phyloP scores from a whole-genome alignment of 2,329 filamentous ascomycete genomes.

The Coccinonectria pachysandricola region DNA sequence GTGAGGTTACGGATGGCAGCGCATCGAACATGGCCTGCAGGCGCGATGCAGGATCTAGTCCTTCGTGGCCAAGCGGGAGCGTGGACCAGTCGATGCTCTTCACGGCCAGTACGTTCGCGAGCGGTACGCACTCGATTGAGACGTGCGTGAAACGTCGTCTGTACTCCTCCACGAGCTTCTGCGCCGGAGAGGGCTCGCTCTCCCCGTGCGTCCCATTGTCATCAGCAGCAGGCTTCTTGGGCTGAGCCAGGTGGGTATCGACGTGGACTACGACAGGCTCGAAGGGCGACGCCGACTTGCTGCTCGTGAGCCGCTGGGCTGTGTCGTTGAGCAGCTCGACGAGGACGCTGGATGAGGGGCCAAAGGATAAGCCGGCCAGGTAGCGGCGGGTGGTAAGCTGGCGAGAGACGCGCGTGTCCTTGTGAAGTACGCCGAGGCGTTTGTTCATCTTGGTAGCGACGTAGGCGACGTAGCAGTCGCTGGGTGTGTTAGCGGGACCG shows the following conservation, averaged over 20 bases:
- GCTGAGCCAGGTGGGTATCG: constrained; percentile 29
- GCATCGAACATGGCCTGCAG: constrained; percentile 47
- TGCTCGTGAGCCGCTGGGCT: constrained; percentile 52
- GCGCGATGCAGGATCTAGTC: constrained; percentile 24
- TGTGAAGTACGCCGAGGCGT: constrained; percentile 46
- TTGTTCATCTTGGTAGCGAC: constrained; percentile 70
- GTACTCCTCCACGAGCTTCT: constrained; percentile 40
- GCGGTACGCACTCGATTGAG: constrained; percentile 48
- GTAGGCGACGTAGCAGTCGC: constrained; percentile 67
- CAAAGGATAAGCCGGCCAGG: constrained; percentile 73
- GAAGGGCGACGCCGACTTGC: constrained; percentile 56
- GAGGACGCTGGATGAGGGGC: constrained; percentile 68
- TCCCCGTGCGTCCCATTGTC: too few relatives aligned
- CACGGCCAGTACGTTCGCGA: constrained; percentile 51
- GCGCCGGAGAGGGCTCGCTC: constrained; percentile 23
- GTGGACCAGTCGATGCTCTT: constrained; percentile 43
- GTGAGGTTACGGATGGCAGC: constrained; percentile 64
- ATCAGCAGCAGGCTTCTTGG: neutral
- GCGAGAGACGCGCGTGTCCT: constrained; percentile 31
- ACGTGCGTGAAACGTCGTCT: constrained; percentile 55
- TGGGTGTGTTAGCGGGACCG: too few relatives aligned
- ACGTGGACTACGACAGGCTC: constrained; percentile 53
- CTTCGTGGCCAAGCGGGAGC: constrained; percentile 23
- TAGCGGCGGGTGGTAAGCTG: constrained; percentile 35
- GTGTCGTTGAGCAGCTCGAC: constrained; percentile 66